Percentiles rank a stretch among this genome's conserved stretches.
Conservation (phyloP, 2,329 filamentous ascomycete genomes). For the Onygenales sp. region DNA sequence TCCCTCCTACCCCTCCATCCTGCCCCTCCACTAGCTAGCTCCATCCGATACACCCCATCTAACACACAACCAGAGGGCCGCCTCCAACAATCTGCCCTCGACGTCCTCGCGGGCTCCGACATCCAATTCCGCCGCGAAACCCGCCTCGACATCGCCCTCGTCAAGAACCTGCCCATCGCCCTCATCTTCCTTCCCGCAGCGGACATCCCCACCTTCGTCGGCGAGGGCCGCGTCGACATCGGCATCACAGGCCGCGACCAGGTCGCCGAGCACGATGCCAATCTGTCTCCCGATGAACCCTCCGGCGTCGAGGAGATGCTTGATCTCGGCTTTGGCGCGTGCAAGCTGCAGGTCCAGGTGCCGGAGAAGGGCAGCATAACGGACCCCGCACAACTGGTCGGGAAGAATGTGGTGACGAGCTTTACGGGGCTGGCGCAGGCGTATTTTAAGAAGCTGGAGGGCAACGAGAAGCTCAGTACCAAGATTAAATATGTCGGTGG, state of each 20-base stretch:
- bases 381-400: constrained; percentile 67
- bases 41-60: not conserved
- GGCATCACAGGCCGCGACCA: constrained; percentile 94
- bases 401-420: constrained; percentile 90
- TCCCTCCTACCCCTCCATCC: constrained; percentile 9
- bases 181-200: constrained; percentile 94
- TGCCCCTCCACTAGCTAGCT: constrained; percentile 7
- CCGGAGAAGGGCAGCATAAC: constrained; percentile 70
- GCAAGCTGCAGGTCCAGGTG: constrained; percentile 94
- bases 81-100: constrained; percentile 75
- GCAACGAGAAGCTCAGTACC: constrained; percentile 42
- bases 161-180: constrained; percentile 92
- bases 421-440: constrained; percentile 75
- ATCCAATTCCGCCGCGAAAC: constrained; percentile 94
- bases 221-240: constrained; percentile 84
- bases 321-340: constrained; percentile 81
- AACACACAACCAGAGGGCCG: constrained; percentile 62
- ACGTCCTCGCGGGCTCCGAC: constrained; percentile 86
- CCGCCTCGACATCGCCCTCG: constrained; percentile 90
- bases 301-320: constrained; percentile 74
- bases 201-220: constrained; percentile 95
- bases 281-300: constrained; percentile 24
- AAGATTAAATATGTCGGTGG: constrained; percentile 91
- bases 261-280: constrained; percentile 77
- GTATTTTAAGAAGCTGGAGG: constrained; percentile 76